Evolutionary conservation across 2,329 filamentous ascomycete species (phyloP).

Genomic region (Escovopsis sp.): DNA sequence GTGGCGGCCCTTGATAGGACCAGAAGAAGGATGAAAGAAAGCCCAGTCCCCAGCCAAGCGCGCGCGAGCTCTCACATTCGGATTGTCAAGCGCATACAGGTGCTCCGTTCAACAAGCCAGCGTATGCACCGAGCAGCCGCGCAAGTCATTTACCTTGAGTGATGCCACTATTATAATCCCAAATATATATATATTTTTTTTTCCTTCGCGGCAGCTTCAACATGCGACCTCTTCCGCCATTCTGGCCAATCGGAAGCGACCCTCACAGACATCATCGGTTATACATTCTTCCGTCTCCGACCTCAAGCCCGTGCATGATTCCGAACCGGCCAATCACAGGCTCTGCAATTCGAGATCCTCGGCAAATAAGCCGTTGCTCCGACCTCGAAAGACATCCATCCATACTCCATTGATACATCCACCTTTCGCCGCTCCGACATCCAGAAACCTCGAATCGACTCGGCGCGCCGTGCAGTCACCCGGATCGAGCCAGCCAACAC

Average conservation of each 20-base stretch:
- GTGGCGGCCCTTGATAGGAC: neutral
- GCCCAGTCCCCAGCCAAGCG: neutral
- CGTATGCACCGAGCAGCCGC: no score
- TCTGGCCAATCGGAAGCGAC: slow-evolving; percentile 16
- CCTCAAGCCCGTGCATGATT: slow-evolving; percentile 5
- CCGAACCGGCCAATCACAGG: slow-evolving; percentile 5
- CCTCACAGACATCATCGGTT: slow-evolving; percentile 4
- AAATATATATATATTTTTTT: neutral
- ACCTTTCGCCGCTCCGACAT: neutral
- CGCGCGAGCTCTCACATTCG: no score
- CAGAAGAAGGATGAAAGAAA: neutral
- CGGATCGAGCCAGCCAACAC: neutral
- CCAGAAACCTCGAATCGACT: neutral
- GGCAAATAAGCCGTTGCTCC: slow-evolving; percentile 5
- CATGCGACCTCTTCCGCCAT: slow-evolving; percentile 8
- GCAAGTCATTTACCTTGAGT: no score
- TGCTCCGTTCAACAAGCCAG: no score
- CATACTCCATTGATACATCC: neutral
- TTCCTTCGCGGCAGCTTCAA: slow-evolving; percentile 9
- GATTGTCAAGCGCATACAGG: no score
- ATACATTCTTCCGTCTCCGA: slow-evolving; percentile 15
- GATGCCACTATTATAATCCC: no score
- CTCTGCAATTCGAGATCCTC: slow-evolving; percentile 8
- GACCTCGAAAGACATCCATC: neutral
- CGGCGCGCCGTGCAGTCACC: neutral